Evolutionary conservation across 192 early-diverging fungal genomes (phyloP), one percentile per base, ranked within the genome.

Genomic region (Coemansia sp.): DNA sequence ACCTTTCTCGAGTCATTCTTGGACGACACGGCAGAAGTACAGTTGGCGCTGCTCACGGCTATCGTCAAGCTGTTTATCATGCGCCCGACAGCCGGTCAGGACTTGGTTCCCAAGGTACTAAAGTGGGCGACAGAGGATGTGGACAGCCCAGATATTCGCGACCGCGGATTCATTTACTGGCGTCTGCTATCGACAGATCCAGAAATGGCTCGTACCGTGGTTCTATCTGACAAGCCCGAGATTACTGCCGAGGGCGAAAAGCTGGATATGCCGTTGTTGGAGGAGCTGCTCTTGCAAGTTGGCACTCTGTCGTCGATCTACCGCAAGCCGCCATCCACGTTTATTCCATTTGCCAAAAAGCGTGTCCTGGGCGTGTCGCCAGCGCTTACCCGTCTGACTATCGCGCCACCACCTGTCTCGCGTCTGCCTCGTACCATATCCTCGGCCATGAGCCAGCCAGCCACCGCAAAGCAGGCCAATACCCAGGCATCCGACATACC

Each of bases 151-250:
- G 98, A 99, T 84, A 84, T 99, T 61, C 89, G 98, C 59, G 98
- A 99, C 79, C 89, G 98, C 47, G 98, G 94, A 5, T 98, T 94
- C 63, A 96, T 99, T 69, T 98, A 98, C 82, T 98, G 98, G 96
- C 84, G 98, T 16, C 77, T 99, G 62, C 80, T 99, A 18, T 96
- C 95, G 11, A 96, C 96, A 1, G 94, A 98, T 71, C 95, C 95
- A 13, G 91, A 90, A 40, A 74, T 83, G 72, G 76, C 74, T 37
- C 76, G 76, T 47, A 86, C 92, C 0, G 88, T 99, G 20, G 91
- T 99, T 13, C 82, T 99, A 16, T 90, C 91, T 10, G 95, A 97
- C 44, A 98, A 95, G 69, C 96, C 96, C 12, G 85, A 92, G 59
- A 98, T 99, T 58, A 91, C 93, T 9, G 93, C 93, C 24, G 95